Conservation (phyloP, 371 early-diverging fungal species). For the Apophysomyces elegans region DNA sequence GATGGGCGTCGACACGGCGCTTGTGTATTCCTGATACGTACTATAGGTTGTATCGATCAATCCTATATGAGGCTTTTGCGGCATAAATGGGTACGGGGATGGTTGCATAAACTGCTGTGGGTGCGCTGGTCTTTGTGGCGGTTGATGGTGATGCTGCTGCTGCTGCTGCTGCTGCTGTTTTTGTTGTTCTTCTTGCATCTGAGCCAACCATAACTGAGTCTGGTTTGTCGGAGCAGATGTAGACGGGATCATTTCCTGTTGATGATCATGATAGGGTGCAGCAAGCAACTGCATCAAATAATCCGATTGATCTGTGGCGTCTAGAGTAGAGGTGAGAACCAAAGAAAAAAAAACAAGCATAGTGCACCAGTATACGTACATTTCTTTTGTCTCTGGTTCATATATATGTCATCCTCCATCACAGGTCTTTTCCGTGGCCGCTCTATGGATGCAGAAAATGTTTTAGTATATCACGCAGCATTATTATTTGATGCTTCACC, state of each 20-base stretch:
- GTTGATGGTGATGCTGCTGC: conserved; percentile 18
- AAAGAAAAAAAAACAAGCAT: not conserved
- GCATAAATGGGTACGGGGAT: conserved; percentile 12
- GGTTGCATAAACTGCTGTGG: conserved; percentile 10
- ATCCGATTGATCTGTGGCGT: conserved; percentile 13
- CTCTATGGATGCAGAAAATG: not conserved
- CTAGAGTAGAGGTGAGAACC: not conserved
- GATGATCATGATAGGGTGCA: conserved; percentile 15
- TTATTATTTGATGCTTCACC: not conserved
- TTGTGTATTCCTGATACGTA: not conserved
- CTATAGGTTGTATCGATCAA: not conserved
- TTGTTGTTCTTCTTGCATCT: conserved; percentile 16
- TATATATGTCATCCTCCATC: not conserved
- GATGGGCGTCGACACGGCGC: not conserved
- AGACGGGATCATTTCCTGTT: not conserved
- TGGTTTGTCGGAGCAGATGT: not conserved
- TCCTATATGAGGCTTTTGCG: conserved; percentile 2
- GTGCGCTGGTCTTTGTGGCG: conserved; percentile 6
- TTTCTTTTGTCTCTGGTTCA: conserved; percentile 1
- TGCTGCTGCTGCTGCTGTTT: conserved; percentile 2
- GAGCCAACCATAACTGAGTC: not conserved
- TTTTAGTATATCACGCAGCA: not conserved
- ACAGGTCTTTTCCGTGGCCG: not conserved
- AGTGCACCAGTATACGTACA: not conserved
- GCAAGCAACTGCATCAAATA: conserved; percentile 18